phyloP scores from a whole-genome alignment of 768 basidiomycete genomes.

The Trametes meyenii region DNA sequence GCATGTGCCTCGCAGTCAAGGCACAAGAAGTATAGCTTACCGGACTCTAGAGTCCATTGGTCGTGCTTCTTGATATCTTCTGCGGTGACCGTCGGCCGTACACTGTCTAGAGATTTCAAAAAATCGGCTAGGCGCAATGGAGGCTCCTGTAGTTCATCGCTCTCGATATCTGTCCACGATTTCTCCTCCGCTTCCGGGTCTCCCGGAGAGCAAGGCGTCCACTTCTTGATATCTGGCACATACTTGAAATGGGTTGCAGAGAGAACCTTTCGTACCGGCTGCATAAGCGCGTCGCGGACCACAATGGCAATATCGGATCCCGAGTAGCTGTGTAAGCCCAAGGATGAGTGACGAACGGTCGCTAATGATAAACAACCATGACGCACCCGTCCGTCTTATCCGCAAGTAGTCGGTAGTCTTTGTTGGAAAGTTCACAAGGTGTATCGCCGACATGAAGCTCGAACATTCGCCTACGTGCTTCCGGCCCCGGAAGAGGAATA shows the following conservation, averaged over 20 bases:
- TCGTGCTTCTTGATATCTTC: slow-evolving; percentile 86
- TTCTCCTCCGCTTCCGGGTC: slow-evolving; percentile 85
- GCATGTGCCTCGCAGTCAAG: neutral
- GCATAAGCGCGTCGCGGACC: slow-evolving; percentile 97
- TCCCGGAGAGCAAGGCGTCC: slow-evolving; percentile 97
- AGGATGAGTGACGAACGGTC: neutral
- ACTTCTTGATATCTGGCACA: slow-evolving; percentile 53
- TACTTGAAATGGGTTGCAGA: slow-evolving; percentile 93
- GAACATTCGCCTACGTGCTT: slow-evolving; percentile 94
- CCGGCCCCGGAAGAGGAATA: slow-evolving; percentile 93
- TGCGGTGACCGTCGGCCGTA: slow-evolving; percentile 86
- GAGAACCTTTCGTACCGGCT: slow-evolving; percentile 95
- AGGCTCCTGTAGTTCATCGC: slow-evolving; percentile 91
- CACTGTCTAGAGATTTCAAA: slow-evolving; percentile 73
- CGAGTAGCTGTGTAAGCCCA: slow-evolving; percentile 58
- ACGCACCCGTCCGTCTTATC: slow-evolving; percentile 82
- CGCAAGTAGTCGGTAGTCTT: slow-evolving; percentile 82
- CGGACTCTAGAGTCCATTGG: slow-evolving; percentile 84
- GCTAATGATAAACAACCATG: neutral
- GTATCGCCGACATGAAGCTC: slow-evolving; percentile 94
- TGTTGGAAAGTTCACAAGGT: slow-evolving; percentile 76
- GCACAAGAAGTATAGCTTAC: slow-evolving; percentile 42
- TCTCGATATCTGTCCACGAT: slow-evolving; percentile 85
- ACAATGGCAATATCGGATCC: slow-evolving; percentile 95
- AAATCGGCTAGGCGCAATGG: slow-evolving; percentile 79